phyloP scores from a whole-genome alignment of 2,329 filamentous ascomycete genomes.

The Myotisia sp. region DNA sequence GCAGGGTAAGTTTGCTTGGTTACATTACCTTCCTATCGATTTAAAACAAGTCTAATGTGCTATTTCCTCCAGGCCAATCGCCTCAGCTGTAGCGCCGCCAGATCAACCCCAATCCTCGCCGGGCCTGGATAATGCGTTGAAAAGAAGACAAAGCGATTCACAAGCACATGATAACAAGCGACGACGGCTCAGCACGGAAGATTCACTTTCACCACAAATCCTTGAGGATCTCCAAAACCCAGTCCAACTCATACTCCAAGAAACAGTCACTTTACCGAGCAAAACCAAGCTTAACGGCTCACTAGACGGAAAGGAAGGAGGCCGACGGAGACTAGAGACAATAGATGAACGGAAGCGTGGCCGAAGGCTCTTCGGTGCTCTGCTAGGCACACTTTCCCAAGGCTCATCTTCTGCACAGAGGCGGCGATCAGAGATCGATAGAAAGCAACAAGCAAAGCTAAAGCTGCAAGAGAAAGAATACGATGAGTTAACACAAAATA shows the following conservation, averaged over 20 bases:
- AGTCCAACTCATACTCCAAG: background rate
- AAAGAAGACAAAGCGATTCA: slow-evolving; percentile 39
- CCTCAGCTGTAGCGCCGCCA: slow-evolving; percentile 41
- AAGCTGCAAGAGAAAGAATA: slow-evolving; percentile 62
- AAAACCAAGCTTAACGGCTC: slow-evolving; percentile 3
- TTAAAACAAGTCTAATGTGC: too few relatives aligned
- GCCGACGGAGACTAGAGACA: slow-evolving; percentile 22
- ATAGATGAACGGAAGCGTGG: slow-evolving; percentile 73
- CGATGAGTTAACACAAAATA: slow-evolving; percentile 51
- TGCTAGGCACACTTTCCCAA: slow-evolving; percentile 66
- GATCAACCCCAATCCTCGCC: slow-evolving; percentile 23
- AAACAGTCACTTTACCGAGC: too few relatives aligned
- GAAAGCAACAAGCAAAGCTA: slow-evolving; percentile 59
- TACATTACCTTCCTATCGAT: too few relatives aligned
- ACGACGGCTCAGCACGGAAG: slow-evolving; percentile 32
- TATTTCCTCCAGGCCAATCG: slow-evolving; percentile 33
- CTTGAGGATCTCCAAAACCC: slow-evolving; percentile 17
- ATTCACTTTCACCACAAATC: slow-evolving; percentile 14
- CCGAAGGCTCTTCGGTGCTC: slow-evolving; percentile 69
- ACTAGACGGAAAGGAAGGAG: slow-evolving; percentile 8
- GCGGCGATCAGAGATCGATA: slow-evolving; percentile 66
- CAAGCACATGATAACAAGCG: slow-evolving; percentile 38
- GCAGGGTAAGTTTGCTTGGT: too few relatives aligned
- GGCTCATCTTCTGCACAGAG: slow-evolving; percentile 50
- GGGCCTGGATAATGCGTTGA: slow-evolving; percentile 26